phyloP scores from a whole-genome alignment of 2,329 filamentous ascomycete genomes.

The Trichoderma koningiopsis region DNA sequence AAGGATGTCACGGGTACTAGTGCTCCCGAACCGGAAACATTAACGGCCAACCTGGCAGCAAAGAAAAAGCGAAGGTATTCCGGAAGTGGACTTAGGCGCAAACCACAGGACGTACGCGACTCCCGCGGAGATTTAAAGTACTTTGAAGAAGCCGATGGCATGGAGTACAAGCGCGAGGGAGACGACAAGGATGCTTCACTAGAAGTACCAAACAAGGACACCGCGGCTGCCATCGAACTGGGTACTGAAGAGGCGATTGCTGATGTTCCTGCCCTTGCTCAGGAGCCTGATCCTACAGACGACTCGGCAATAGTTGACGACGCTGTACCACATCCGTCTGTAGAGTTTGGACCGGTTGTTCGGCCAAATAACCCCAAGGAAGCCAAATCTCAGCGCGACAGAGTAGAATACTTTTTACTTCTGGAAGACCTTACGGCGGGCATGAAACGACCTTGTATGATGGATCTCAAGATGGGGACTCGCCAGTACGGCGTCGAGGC shows the following conservation, averaged over 20 bases:
- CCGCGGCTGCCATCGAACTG: not conserved
- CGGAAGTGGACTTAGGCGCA: conserved; percentile 76
- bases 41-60: conserved; percentile 46
- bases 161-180: conserved; percentile 66
- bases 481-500: conserved; percentile 95
- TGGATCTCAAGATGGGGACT: conserved; percentile 98
- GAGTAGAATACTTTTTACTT: conserved; percentile 90
- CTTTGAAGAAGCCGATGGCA: conserved; percentile 85
- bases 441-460: conserved; percentile 94
- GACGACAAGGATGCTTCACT: conserved; percentile 20
- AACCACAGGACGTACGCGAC: conserved; percentile 71
- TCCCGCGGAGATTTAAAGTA: conserved; percentile 81
- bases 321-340: conserved; percentile 42
- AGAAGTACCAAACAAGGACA: not conserved
- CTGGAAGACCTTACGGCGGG: conserved; percentile 94
- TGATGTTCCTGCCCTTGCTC: not conserved
- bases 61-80: conserved; percentile 76
- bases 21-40: conserved; percentile 62
- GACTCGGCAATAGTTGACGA: conserved; percentile 36
- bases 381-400: conserved; percentile 64
- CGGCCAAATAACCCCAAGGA: conserved; percentile 76
- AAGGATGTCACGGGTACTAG: conserved; percentile 65
- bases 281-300: conserved; percentile 41
- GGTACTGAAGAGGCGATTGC: not conserved
- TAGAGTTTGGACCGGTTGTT: conserved; percentile 48